phyloP scores from a whole-genome alignment of 306 rosid genomes.

The Vicia faba region DNA sequence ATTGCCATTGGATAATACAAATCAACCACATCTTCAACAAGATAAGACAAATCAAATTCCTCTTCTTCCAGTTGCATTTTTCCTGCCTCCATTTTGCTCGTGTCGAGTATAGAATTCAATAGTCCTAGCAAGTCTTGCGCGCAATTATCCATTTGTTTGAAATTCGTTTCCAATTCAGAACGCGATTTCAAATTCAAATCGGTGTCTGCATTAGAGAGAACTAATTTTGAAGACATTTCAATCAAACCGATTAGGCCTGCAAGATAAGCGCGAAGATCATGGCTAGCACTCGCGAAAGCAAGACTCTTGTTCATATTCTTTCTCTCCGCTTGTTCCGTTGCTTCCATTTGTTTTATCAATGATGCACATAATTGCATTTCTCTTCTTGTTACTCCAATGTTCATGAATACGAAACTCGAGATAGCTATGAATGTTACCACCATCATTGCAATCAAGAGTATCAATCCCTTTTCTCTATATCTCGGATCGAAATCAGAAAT shows the following conservation, averaged over 20 bases:
- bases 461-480: constrained; percentile 39
- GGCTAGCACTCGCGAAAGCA: constrained; percentile 73
- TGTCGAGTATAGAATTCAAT: constrained; percentile 77
- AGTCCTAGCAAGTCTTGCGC: constrained; percentile 68
- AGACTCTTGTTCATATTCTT: constrained; percentile 70
- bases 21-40: constrained; percentile 74
- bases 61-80: constrained; percentile 81
- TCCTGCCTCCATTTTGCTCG: constrained; percentile 84
- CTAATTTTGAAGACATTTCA: constrained; percentile 49
- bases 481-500: constrained; percentile 27
- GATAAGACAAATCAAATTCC: constrained; percentile 63
- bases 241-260: constrained; percentile 69
- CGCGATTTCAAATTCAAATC: constrained; percentile 49
- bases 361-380: constrained; percentile 65
- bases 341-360: constrained; percentile 69
- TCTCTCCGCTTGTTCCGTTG: constrained; percentile 75
- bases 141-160: constrained; percentile 61
- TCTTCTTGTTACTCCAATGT: constrained; percentile 39
- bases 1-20: constrained; percentile 60
- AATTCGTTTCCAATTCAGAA: constrained; percentile 55
- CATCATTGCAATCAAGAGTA: constrained; percentile 43
- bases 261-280: constrained; percentile 72
- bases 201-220: constrained; percentile 35
- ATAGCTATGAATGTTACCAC: constrained; percentile 34
- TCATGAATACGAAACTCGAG: constrained; percentile 36